Percentiles rank a stretch among this genome's conserved stretches.
Evolutionary conservation across 2,329 filamentous ascomycete species (phyloP).

Genomic region (Beauveria pseudobassiana): DNA sequence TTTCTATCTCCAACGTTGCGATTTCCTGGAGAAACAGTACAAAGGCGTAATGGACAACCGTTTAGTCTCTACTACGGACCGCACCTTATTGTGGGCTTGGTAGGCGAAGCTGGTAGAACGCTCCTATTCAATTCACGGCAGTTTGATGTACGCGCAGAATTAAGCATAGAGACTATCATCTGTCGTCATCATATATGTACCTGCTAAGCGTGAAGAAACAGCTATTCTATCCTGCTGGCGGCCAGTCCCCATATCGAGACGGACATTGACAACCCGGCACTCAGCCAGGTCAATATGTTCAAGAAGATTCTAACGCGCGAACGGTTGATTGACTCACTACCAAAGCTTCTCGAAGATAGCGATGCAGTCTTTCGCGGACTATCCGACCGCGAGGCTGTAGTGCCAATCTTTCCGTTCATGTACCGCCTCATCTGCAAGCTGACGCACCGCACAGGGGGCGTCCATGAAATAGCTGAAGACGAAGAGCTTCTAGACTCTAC

Average conservation of each 20-base stretch:
- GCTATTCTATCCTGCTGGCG: conserved; percentile 25
- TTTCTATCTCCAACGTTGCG: conserved; percentile 39
- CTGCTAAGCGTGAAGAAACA: conserved; percentile 6
- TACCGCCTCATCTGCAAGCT: conserved; percentile 47
- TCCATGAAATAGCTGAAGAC: conserved; percentile 44
- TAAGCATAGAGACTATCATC: conserved; percentile 17
- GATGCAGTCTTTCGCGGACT: conserved; percentile 3
- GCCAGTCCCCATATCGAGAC: conserved; percentile 19
- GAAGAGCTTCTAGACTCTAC: conserved; percentile 32
- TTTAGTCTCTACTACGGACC: conserved; percentile 43
- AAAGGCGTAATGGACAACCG: conserved; percentile 29
- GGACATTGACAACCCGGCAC: conserved; percentile 16
- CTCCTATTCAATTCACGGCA: conserved; percentile 38
- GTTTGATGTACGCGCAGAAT: conserved; percentile 37
- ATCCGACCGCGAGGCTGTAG: not conserved
- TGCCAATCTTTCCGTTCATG: conserved; percentile 47
- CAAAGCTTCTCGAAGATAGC: conserved; percentile 35
- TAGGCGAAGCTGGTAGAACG: conserved; percentile 33
- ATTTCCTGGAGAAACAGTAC: conserved; percentile 32
- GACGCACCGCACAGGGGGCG: conserved; percentile 49
- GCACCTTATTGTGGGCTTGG: conserved; percentile 36
- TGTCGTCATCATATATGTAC: not conserved
- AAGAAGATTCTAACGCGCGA: conserved; percentile 30
- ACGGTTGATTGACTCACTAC: conserved; percentile 30
- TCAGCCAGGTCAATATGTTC: conserved; percentile 23